Evolutionary conservation across 2,329 filamentous ascomycete species (phyloP), one percentile per base, ranked within the genome.

Genomic region (Penicillium sp.): DNA sequence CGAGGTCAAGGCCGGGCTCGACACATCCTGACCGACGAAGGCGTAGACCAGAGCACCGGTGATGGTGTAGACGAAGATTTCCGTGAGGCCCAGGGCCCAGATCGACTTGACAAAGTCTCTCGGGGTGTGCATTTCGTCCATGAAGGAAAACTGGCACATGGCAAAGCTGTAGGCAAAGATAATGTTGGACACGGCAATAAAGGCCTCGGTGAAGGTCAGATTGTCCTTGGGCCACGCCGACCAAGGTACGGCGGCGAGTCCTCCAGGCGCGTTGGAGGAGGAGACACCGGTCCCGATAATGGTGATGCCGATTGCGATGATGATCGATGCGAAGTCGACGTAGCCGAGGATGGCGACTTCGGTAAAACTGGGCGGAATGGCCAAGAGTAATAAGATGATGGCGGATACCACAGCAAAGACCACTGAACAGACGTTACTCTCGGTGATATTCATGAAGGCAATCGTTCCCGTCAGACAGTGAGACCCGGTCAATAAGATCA

Each of bases 391-490:
- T 31, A 70, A 52, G 28, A 70, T 61, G 12, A 59, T 66, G 31
- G 74, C 75, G 0, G 74, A 76, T 23, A 77, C 68, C 10, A 74
- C 66, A 15, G 69, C 70, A 63, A 72, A 77, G 7, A 75, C 63
- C 31, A 65, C 57, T 0, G 73, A 74, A 56, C 75, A 77, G 18
- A 74, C 54, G 2, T 52, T 61, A 34, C 65, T 62, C 43, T 69
- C 61, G 52, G 73, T 70, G 48, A 78, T 76, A 45, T 64, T 62
- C 49, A 74, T 68, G 53, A 68, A 77, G 1, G 75, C 75, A 53
- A 77, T 77, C 6, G 75, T 76, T 10, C 75, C 75, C 6, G 75
- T 77, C 47, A 77, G 55, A 49, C 72, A 71, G 58, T 77, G 75
- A 1, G 73, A 75, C 31, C 74, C 75, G 2, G 74, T 72, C 4